Evolutionary conservation across 2,329 filamentous ascomycete species (phyloP).

Genomic region (Stachybotrys chartarum): DNA sequence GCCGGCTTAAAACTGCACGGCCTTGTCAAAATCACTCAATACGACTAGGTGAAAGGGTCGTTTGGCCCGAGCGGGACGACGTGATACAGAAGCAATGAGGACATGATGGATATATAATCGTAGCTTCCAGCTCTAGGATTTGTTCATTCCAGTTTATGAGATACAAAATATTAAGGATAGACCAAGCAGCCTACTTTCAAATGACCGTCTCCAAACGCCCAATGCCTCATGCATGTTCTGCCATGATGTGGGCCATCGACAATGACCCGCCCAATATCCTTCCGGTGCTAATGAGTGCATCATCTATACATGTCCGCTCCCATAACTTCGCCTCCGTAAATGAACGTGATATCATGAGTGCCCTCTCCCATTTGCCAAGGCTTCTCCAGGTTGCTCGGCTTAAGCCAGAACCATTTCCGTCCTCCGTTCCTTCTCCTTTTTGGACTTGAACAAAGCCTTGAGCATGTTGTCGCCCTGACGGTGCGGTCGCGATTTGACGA

Average conservation of each 20-base stretch:
- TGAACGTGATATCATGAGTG: too few species aligned
- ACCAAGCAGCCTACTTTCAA: neutral
- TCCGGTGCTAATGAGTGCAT: neutral
- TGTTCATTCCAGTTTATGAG: neutral
- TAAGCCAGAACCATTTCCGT: constrained; percentile 22
- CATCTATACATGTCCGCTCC: neutral
- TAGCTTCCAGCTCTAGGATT: neutral
- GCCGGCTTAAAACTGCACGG: too few species aligned
- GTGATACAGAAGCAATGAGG: too few species aligned
- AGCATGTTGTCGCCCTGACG: constrained; percentile 45
- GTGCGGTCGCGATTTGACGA: constrained; percentile 40
- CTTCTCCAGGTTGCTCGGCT: constrained; percentile 1
- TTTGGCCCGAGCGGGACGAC: too few species aligned
- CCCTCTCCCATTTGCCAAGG: too few species aligned
- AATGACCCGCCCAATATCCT: neutral
- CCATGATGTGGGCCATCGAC: too few species aligned
- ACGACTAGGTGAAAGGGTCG: too few species aligned
- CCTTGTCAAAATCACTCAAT: too few species aligned
- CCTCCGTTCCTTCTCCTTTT: constrained; percentile 35
- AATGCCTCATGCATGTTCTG: too few species aligned
- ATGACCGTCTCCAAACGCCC: neutral
- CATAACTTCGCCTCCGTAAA: neutral
- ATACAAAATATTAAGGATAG: neutral
- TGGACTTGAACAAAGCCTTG: constrained; percentile 51
- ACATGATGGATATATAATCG: too few species aligned